Base-by-base conservation (phyloP, 805 yeast species). In the Wickerhamiella domercqiae region DNA sequence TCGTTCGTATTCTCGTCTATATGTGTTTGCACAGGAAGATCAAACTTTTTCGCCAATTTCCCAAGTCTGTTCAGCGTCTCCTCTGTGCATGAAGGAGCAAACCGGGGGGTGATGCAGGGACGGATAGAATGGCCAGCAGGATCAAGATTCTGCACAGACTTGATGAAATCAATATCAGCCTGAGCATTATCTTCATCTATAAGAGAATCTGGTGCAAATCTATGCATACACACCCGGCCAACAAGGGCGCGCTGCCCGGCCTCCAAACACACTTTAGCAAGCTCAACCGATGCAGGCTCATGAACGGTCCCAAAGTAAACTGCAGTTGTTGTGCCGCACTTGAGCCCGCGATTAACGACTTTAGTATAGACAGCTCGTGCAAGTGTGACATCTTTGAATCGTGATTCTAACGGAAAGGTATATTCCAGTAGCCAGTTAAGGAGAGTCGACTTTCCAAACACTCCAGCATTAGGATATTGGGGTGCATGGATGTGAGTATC, bases 171-270 rank as follows among this genome's bases (percentile, higher is more conserved):
- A 3, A 75, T 65, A 15, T 57, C 49, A 30, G 75, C 54, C 26
- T 79, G 68, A 28, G 69, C 72, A 19, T 71, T 68, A 9, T 30
- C 33, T 7, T n/a, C 18, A 5, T 20, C 16, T 5, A 7, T n/a
- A 49, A 81, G 86, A 21, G 51, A 50, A 21, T 70, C 77, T 0
- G 90, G 93, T 1, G 82, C 71, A 59, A 81, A 76, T 43, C 71
- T 68, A 53, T 84, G 78, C 97, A 90, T 90, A 54, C 97, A 90
- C 16, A 83, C 94, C 49, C 87, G 77, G 3, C 98, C 98, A 28
- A 90, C 73, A 38, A 80, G 68, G 0, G 94, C 95, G 43, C 96
- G 64, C 57, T 86, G 97, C 28, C 94, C 94, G 21, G 61, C 47
- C 29, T 62, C 42, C 9, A 75, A 59, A 25, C 87, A 73, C 13